Conservation (phyloP, 2,329 filamentous ascomycete species). For the Periglandula ipomoeae region DNA sequence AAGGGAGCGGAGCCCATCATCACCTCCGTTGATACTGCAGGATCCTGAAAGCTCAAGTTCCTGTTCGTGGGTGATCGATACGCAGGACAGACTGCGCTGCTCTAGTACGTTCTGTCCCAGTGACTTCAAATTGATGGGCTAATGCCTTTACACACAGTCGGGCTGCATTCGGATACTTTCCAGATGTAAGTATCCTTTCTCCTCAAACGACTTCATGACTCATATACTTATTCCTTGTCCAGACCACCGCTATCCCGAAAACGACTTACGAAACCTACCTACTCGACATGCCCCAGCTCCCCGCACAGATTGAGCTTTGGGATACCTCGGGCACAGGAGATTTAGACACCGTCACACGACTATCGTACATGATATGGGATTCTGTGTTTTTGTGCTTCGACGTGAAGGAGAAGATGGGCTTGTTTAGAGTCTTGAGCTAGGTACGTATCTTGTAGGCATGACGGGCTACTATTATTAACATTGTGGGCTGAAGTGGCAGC, state of each 20-base stretch:
- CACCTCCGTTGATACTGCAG: not conserved
- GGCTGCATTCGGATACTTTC: constrained; percentile 27
- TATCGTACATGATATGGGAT: constrained; percentile 28
- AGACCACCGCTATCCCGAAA: constrained; percentile 24
- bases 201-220: too few relatives aligned
- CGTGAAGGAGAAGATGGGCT: constrained; percentile 23
- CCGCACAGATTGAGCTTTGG: constrained; percentile 26
- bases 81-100: constrained; percentile 27
- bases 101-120: constrained; percentile 21
- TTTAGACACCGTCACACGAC: constrained; percentile 22
- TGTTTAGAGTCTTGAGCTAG: constrained; percentile 27
- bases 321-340: constrained; percentile 31
- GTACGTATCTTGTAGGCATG: constrained; percentile 17
- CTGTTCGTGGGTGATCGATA: constrained; percentile 25
- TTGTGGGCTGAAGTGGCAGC: constrained; percentile 15
- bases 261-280: constrained; percentile 27
- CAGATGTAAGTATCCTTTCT: constrained; percentile 21
- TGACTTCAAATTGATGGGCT: not conserved
- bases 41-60: constrained; percentile 19
- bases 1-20: constrained; percentile 13
- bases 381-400: constrained; percentile 31
- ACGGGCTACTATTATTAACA: too few relatives aligned
- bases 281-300: constrained; percentile 16
- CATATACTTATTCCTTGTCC: not conserved
- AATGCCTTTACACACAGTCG: constrained; percentile 16